Evolutionary conservation across 805 yeast genomes (phyloP), one percentile per base, ranked within the genome.

Genomic region (Kluyveromyces dobzhanskii): DNA sequence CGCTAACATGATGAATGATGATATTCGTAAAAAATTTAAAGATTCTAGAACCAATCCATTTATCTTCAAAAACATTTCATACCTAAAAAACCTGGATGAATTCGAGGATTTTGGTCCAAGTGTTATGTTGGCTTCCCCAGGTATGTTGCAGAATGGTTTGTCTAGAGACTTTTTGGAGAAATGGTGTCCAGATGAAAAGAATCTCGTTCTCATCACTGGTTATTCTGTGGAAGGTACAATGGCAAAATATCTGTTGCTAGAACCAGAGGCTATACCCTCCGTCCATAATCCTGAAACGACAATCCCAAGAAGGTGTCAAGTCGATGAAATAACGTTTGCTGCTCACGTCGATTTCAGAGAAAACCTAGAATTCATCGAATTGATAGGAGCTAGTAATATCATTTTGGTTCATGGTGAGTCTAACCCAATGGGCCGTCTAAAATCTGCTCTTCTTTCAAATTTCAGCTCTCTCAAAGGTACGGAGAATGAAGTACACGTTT

Each of bases 271-370:
- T n/a, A 85, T 92, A 35, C 94, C 92, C 1, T 81, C 97, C 0
- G 65, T 77, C 17, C 66, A 70, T n/a, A 85, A 85, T 48, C 85
- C 94, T 0, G 96, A 87, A 44, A 65, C 79, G 14, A 74, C 77
- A 43, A 81, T 92, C 30, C 97, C 97, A 4, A 76, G 98, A 54
- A 71, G 97, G 46, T 64, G 94, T 40, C 75, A 74, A 34, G 80
- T 92, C 13, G 97, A 90, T 47, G 99, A 92, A 60, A 81, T 92
- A 3, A 88, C 97, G 1, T 92, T 92, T 69, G 97, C 98, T n/a
- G 99, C 99, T 0, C 99, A 92, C 62, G 99, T 92, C 17, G 99
- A 92, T 57, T 92, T 82, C 61, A 86, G 84, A 51, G 96, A 92
- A 55, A 92, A 92, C 50, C 69, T 95, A 1, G 85, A 83, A 41